Conservation (phyloP, 2,329 filamentous ascomycete genomes). For the Epichloe brachyelytri region DNA sequence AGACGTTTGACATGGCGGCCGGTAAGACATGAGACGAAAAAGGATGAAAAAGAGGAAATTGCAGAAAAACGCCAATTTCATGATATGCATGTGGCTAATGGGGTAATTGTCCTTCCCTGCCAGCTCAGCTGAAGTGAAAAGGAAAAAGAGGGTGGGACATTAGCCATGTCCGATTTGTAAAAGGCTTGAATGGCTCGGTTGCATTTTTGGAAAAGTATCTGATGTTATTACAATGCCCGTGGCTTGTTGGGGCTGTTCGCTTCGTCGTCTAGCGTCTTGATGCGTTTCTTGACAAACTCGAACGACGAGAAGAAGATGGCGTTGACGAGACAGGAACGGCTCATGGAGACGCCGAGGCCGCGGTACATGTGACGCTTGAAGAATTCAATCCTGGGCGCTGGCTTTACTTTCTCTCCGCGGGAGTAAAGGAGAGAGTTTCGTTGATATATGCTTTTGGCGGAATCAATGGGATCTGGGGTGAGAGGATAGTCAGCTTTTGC, state of each 20-base stretch:
- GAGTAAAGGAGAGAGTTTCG: constrained; percentile 63
- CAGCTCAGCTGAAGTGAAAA: not conserved
- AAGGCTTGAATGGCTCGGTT: no score
- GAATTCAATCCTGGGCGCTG: constrained; percentile 62
- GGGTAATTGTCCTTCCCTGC: not conserved
- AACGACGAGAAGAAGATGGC: constrained; percentile 85
- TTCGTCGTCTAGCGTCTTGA: constrained; percentile 35
- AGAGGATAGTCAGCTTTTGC: not conserved
- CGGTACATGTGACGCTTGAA: constrained; percentile 70
- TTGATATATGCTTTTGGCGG: constrained; percentile 76
- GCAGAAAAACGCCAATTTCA: constrained; percentile 5
- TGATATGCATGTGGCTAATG: constrained; percentile 2
- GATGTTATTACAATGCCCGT: constrained; percentile 7
- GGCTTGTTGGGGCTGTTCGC: constrained; percentile 2
- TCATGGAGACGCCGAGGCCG: constrained; percentile 72
- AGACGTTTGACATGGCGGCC: no score
- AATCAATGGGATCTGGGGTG: constrained; percentile 54
- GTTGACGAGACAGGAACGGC: constrained; percentile 69
- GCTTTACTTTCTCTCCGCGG: constrained; percentile 48
- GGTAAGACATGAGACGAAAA: not conserved
- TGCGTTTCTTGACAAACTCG: constrained; percentile 65
- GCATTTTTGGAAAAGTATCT: not conserved
- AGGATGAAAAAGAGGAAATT: not conserved
- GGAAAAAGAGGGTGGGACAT: not conserved
- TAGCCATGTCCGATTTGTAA: no score